Evolutionary conservation across 148 eudicot genomes (phyloP).

Genomic region (Tetragonia tetragonoides): DNA sequence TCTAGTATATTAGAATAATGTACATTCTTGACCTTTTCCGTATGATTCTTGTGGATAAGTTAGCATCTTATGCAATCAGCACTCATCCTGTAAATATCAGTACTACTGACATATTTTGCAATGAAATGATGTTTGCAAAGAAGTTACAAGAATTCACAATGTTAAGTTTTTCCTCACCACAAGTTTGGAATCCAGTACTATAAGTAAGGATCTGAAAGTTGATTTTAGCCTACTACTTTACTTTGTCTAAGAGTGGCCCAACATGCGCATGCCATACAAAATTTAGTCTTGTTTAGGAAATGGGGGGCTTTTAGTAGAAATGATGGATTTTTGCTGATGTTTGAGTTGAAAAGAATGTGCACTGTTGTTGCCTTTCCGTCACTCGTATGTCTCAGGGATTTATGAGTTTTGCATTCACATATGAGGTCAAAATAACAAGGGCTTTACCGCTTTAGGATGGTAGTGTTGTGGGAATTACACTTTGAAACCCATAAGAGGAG

Average conservation of each 20-base stretch:
- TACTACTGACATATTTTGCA: background rate
- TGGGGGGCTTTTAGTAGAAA: background rate
- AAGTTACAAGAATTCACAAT: constrained; percentile 1
- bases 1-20: background rate
- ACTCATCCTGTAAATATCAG: background rate
- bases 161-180: background rate
- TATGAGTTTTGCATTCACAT: no score
- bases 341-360: background rate
- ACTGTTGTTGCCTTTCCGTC: no score
- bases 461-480: no score
- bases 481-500: no score
- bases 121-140: background rate
- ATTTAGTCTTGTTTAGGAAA: background rate
- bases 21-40: background rate
- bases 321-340: background rate
- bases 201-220: background rate
- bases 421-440: no score
- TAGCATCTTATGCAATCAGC: background rate
- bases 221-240: background rate
- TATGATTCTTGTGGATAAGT: constrained; percentile 7
- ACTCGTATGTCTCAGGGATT: no score
- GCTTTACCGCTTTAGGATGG: no score
- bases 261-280: constrained; percentile 6
- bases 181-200: background rate
- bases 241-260: constrained; percentile 9